Conservation (phyloP, 306 rosid genomes). For the Malus domestica region DNA sequence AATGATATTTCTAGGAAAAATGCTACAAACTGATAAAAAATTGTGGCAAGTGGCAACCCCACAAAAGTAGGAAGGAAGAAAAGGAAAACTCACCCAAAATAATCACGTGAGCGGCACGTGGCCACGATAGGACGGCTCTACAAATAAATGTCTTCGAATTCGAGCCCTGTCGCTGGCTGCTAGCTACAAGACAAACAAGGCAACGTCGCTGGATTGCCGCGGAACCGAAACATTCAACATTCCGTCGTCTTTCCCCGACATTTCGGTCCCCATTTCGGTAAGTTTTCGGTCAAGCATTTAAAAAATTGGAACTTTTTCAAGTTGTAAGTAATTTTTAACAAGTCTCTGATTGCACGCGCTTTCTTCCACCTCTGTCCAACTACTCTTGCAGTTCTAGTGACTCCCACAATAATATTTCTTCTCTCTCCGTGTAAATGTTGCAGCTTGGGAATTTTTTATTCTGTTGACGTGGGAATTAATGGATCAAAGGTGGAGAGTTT, state of each 20-base stretch:
- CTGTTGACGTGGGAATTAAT: constrained; percentile 8
- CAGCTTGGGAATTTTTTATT: not conserved
- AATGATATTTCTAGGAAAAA: not conserved
- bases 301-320: not conserved
- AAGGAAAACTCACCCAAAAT: not conserved
- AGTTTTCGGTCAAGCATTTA: not conserved
- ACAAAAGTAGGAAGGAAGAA: not conserved
- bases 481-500: constrained; percentile 38
- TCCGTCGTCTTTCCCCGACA: not conserved
- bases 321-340: not conserved
- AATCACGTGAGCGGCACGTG: constrained; percentile 28
- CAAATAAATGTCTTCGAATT: not conserved
- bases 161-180: not conserved
- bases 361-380: constrained; percentile 19
- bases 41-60: not conserved
- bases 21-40: not conserved
- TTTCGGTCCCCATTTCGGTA: not conserved
- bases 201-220: constrained; percentile 7
- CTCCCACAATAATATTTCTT: not conserved
- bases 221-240: not conserved
- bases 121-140: constrained; percentile 21
- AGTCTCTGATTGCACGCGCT: constrained; percentile 37
- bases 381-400: not conserved
- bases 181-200: not conserved
- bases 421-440: not conserved